These are phyloP conservation scores for Neurospora sublineolata DNA, from an alignment of 495 filamentous ascomycete genomes.

Conservation along the genomic window DNA sequence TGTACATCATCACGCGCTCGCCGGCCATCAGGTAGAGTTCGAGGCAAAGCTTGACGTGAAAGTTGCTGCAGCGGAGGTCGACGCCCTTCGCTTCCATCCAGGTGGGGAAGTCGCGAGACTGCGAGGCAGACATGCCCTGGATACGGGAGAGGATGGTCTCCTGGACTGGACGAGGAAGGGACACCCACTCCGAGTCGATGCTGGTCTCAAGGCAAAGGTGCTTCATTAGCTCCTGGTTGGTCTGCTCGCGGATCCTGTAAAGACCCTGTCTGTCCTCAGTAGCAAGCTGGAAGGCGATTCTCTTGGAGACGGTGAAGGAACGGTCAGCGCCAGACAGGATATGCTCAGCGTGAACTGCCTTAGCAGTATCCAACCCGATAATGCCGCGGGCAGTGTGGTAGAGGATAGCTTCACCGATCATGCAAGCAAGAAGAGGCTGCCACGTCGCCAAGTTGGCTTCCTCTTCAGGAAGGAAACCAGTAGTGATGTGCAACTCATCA, in stretches of 20 bases:
- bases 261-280: background rate
- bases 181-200: constrained; percentile 11
- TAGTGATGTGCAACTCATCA: background rate
- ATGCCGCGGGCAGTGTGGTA: constrained; percentile 9
- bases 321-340: background rate
- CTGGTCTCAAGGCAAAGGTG: constrained; percentile 12
- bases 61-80: constrained; percentile 6
- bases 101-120: background rate
- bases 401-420: constrained; percentile 7
- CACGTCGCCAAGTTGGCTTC: background rate
- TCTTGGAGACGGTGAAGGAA: background rate
- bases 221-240: constrained; percentile 5
- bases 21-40: background rate
- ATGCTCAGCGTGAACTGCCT: constrained; percentile 8
- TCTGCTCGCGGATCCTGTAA: background rate
- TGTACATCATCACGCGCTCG: background rate
- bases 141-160: constrained; percentile 9
- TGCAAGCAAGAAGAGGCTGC: background rate
- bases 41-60: constrained; percentile 8
- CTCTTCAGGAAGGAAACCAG: constrained; percentile 2
- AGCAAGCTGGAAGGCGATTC: constrained; percentile 10
- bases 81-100: constrained; percentile 1
- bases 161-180: constrained; percentile 2
- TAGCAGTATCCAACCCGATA: background rate
- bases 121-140: background rate